These are phyloP conservation scores for Flaveria floridana DNA, from an alignment of 140 eudicot species.

Conservation along the genomic window DNA sequence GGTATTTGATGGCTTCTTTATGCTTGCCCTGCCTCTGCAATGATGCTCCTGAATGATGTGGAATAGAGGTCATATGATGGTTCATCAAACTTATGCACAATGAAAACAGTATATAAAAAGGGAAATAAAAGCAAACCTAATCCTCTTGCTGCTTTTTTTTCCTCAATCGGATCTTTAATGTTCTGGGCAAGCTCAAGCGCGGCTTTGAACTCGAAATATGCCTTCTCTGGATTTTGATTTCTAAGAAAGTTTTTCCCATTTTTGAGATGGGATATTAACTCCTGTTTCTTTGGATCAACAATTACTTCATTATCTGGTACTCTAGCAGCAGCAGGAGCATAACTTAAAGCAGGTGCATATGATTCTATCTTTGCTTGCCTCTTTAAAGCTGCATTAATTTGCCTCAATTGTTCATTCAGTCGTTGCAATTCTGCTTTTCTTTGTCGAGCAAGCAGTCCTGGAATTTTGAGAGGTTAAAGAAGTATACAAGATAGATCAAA, in stretches of 20 bases:
- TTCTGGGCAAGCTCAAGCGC: constrained; percentile 89
- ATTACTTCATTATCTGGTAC: constrained; percentile 71
- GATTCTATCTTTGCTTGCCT: constrained; percentile 99
- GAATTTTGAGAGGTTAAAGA: neutral
- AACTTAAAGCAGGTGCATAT: constrained; percentile 88
- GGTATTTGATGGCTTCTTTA: constrained; percentile 72
- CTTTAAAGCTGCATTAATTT: constrained; percentile 86
- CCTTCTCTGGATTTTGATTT: constrained; percentile 80
- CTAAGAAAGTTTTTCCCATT: constrained; percentile 77
- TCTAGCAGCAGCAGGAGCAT: constrained; percentile 80
- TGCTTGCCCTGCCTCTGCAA: constrained; percentile 80
- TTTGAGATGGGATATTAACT: constrained; percentile 63
- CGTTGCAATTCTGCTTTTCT: constrained; percentile 78
- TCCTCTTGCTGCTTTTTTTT: constrained; percentile 98
- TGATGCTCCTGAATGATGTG: constrained; percentile 61
- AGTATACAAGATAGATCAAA: neutral
- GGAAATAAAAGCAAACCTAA: constrained; percentile 50
- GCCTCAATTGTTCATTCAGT: constrained; percentile 90
- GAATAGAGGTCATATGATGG: neutral
- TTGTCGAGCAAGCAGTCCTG: constrained; percentile 91
- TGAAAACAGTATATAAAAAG: neutral
- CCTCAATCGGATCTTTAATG: constrained; percentile 75
- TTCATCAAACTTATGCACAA: neutral
- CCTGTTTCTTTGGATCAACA: constrained; percentile 80
- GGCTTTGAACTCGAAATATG: constrained; percentile 65